Evolutionary conservation across 176 grass and related monocot species (phyloP), one percentile per base, ranked within the genome.

Genomic region (Rhipidocladum racemiflorum): DNA sequence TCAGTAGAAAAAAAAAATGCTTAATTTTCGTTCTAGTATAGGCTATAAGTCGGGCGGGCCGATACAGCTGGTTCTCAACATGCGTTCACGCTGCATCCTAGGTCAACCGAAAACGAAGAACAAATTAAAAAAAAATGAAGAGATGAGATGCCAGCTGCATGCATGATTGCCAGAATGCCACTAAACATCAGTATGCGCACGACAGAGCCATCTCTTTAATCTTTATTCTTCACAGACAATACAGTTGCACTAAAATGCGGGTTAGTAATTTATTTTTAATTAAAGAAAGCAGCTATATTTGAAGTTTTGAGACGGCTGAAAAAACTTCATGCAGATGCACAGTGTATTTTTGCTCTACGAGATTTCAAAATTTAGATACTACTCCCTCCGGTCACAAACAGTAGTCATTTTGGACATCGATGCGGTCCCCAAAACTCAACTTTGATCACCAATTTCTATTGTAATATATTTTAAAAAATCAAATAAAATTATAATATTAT

Each of bases 141-240:
- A n/a, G 49, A 62, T 20, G 34, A 35, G 55, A 78, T 43, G 85
- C 72, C 75, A 54, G 75, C 75, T 72, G 27, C 50, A n/a, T 76
- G 80, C 50, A 29, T 76, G 80, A 56, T 27, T 56, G 80, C 15
- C 48, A 84, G 54, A 30, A 73, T 32, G 10, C 74, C 50, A 74
- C 53, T 68, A 84, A 75, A 74, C 61, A 61, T 60, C 68, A 53
- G 45, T 23, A 77, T 5, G 28, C 36, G 25, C 80, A 57, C 27
- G 61, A 64, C 21, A 82, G 34, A 63, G 23, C 35, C 32, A 39
- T 71, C 86, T 77, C 43, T 77, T 70, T 17, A 43, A 66, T 79
- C 21, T 66, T 38, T 53, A 55, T 83, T 83, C 73, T 39, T 38
- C 21, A 16, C 66, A 35, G 42, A 27, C 11, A 16, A 11, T 36